Percentiles rank a stretch among this genome's conserved stretches.
phyloP scores from a whole-genome alignment of 2,329 filamentous ascomycete species.

The Ceratocystis huliohia region DNA sequence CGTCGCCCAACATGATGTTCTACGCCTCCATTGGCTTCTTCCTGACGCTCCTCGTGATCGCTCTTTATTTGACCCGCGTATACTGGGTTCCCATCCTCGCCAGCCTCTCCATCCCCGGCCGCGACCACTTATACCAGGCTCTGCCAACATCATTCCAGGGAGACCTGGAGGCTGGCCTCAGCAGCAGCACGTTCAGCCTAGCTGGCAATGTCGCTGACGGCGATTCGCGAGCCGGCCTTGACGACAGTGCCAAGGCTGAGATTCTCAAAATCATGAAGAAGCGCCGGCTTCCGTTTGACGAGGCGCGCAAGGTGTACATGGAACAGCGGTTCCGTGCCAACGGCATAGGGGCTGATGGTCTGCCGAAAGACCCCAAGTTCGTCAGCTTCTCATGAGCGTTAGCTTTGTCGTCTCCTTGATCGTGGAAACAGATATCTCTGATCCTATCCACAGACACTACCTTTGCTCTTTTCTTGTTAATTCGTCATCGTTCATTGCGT shows the following conservation, averaged over 20 bases:
- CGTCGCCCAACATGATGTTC: slow-evolving; percentile 54
- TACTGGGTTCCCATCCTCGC: slow-evolving; percentile 63
- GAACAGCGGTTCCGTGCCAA: slow-evolving; percentile 76
- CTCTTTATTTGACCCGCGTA: slow-evolving; percentile 66
- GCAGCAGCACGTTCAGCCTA: slow-evolving; percentile 72
- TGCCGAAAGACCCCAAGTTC: slow-evolving; percentile 85
- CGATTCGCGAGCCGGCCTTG: slow-evolving; percentile 68
- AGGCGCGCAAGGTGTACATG: slow-evolving; percentile 75
- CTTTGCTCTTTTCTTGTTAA: slow-evolving; percentile 1
- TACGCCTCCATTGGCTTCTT: slow-evolving; percentile 66
- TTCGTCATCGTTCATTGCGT: not conserved
- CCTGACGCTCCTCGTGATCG: slow-evolving; percentile 58
- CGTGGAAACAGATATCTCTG: not conserved
- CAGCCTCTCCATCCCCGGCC: slow-evolving; percentile 39
- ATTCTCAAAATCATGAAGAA: slow-evolving; percentile 85
- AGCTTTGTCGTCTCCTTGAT: not conserved
- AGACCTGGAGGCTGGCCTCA: slow-evolving; percentile 80
- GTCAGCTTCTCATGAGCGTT: slow-evolving; percentile 58
- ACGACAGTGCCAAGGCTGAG: slow-evolving; percentile 66
- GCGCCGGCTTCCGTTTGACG: slow-evolving; percentile 71
- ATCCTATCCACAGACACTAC: not conserved
- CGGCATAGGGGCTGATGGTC: slow-evolving; percentile 76
- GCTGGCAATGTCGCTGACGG: slow-evolving; percentile 64
- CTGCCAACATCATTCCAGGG: slow-evolving; percentile 65
- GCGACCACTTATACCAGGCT: slow-evolving; percentile 59